A percentile compares a stretch with the other conserved stretches of the same genome.
These are phyloP conservation scores for Boletus calvinii DNA, from an alignment of 1,284 basidiomycete species.

Conservation along the genomic window DNA sequence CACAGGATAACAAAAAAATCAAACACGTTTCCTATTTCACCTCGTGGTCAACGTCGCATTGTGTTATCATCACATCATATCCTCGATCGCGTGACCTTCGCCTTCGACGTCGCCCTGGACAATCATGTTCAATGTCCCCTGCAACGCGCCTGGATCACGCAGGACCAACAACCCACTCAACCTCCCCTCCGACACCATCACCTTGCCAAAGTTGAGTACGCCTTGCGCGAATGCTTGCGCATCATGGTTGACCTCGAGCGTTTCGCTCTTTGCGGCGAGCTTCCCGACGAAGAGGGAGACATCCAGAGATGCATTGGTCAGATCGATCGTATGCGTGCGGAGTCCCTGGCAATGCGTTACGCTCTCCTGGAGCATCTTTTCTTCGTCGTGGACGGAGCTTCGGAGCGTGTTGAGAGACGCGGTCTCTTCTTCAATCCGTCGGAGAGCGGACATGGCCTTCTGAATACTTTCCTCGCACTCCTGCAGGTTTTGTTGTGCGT, in stretches of 20 bases:
- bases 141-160: conserved; percentile 7
- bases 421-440: no score
- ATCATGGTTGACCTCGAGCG: conserved; percentile 11
- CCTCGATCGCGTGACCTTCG: no score
- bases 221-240: conserved; percentile 16
- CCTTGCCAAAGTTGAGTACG: conserved; percentile 13
- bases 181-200: conserved; percentile 11
- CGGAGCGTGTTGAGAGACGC: no score
- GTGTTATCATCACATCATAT: no score
- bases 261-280: conserved; percentile 19
- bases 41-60: no score
- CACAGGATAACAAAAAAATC: no score
- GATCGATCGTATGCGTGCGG: conserved; percentile 14
- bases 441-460: no score
- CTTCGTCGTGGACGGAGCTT: no score
- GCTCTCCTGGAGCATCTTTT: conserved; percentile 9
- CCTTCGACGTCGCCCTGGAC: not conserved
- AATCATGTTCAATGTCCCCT: conserved; percentile 16
- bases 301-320: conserved; percentile 17
- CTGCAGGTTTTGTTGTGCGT: no score
- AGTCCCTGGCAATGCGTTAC: conserved; percentile 7
- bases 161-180: conserved; percentile 13
- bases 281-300: conserved; percentile 16
- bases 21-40: no score
- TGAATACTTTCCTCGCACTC: no score